Evolutionary conservation across 2,329 filamentous ascomycete genomes (phyloP), one percentile per base, ranked within the genome.

Genomic region (Domatiomyces catenatus): DNA sequence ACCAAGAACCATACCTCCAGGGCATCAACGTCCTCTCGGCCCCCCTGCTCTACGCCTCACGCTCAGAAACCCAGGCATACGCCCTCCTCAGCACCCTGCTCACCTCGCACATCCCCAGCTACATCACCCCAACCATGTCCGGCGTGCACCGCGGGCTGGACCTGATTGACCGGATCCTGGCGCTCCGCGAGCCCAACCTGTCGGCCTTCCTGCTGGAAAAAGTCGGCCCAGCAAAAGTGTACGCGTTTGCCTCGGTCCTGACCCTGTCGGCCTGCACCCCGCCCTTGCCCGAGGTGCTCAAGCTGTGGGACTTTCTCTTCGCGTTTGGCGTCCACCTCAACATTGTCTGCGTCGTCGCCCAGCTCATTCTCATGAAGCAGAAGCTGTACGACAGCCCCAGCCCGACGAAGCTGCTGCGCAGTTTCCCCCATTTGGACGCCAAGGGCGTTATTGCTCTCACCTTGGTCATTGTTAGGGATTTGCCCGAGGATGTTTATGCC

Each of bases 1-100:
- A 48, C 32, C 53, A 59, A 54, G 52, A 55, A 12, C 54, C 53
- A 8, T 98, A 98, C 61, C 90, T 98, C 2, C 92, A 98, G 67
- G 92, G 92, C 58, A 96, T 98, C 90, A 98, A 98, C 64, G 92
- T 98, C 42, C 77, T 98, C 15, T 90, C 89, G 8, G 92, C 92
- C 0, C 92, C 92, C 0, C 95, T 98, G 63, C 74, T 98, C 45
- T 98, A 98, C 65, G 88, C 87, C 4, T 89, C 92, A 1, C 82
- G 88, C 52, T 94, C 87, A 65, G 92, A 98, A 69, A 84, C 89
- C 5, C 89, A 98, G 69, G 92, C 92, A 1, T 98, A 94, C 61
- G 83, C 86, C 4, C 83, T 88, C 1, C 95, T 98, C 61, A 81
- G 94, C 64, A 81, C 81, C 44, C 83, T 95, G 56, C 80, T 98